Evolutionary conservation across 345 rosid species (phyloP).

Genomic region (Euphorbia peplus): DNA sequence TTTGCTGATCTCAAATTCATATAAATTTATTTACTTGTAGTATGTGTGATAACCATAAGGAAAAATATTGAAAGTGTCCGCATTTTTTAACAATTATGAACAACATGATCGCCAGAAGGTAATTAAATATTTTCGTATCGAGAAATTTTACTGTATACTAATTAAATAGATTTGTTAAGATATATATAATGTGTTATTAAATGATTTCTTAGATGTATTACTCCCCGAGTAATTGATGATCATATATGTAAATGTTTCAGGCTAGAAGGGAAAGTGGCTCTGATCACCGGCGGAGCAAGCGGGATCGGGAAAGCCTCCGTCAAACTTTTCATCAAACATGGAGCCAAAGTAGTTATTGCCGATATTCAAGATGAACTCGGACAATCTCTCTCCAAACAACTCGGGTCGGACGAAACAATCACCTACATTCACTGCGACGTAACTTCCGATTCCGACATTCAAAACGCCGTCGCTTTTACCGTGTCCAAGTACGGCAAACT

Average conservation of each 20-base stretch:
- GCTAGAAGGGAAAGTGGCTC: constrained; percentile 33
- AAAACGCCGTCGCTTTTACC: constrained; percentile 21
- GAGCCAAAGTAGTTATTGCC: constrained; percentile 30
- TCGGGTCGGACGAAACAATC: constrained; percentile 7
- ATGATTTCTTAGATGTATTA: too few relatives aligned
- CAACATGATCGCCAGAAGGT: constrained; percentile 10
- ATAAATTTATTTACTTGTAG: too few relatives aligned
- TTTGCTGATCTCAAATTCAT: too few relatives aligned
- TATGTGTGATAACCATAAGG: too few relatives aligned
- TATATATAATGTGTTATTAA: too few relatives aligned
- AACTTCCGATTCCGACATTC: constrained; percentile 21
- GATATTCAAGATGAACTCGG: constrained; percentile 31
- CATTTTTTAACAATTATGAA: too few relatives aligned
- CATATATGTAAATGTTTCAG: constrained; percentile 3
- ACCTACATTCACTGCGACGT: constrained; percentile 32
- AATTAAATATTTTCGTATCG: neutral
- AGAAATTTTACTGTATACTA: too few relatives aligned
- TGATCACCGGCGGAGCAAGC: constrained; percentile 30
- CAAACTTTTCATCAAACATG: constrained; percentile 20
- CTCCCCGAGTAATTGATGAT: too few relatives aligned
- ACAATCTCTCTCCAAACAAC: constrained; percentile 13
- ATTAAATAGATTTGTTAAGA: neutral
- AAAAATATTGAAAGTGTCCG: too few relatives aligned
- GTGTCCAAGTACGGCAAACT: constrained; percentile 33
- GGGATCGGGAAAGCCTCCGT: constrained; percentile 25